Base-by-base conservation (phyloP, 768 basidiomycete genomes). In the Rhizopogon vesiculosus region DNA sequence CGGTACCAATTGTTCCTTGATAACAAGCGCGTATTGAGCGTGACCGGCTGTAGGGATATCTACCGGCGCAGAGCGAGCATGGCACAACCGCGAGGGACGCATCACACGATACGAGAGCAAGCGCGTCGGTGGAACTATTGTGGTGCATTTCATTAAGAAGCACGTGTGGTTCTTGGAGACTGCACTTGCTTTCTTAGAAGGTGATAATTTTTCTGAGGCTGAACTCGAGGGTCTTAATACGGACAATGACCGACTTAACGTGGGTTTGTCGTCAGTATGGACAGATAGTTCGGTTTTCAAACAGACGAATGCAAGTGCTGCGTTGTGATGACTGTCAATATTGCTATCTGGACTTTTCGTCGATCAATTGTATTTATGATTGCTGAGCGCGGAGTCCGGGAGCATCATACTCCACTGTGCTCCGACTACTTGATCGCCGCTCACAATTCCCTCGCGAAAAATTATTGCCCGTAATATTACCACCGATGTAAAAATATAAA, bases 101-200 rank as follows among this genome's bases (percentile, higher is more conserved):
- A 65, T 72, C 60, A 80, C 69, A 48, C 83, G 82, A 45, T 91
- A 91, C 64, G 78, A 84, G 60, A 78, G 77, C 44, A 74, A 80
- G 56, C 85, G 89, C 19, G 82, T 93, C 8, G 96, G 96, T 3
- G 97, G 96, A 5, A 99, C 96, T 2, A 81, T 95, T 45, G 90
- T 93, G 19, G 93, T 99, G 51, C 96, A 99, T 73, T 98, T 92
- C 68, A 88, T 99, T 78, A 99, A 98, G 84, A 89, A 92, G 69
- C 85, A 91, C 60, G 89, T 91, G 74, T 99, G 96, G 96, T 98
- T 90, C 73, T 70, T 94, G 61, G 96, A 99, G 74, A 91, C 95
- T 5, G 91, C 93, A 10, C 73, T 93, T 10, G 93, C 93, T 16
- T 75, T 99, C 25, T 76, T 98, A 29, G 91, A 89, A 52, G 82